Evolutionary conservation across 768 basidiomycete species (phyloP), one percentile per base, ranked within the genome.

Genomic region (Hydnomerulius pinastri): DNA sequence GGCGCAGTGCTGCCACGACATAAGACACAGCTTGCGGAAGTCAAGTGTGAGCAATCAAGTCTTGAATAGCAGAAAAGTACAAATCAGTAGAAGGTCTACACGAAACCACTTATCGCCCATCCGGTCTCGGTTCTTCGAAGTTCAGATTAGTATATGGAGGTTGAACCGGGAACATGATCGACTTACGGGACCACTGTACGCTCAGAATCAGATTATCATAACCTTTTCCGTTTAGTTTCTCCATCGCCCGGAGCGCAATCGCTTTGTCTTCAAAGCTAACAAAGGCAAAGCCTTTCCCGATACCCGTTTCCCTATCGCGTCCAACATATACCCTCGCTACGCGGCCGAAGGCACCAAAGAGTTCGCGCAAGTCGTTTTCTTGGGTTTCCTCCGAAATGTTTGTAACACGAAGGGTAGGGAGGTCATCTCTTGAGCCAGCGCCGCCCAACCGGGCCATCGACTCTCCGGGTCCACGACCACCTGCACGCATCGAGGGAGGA

Each of bases 241-340:
- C 85, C 75, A 97, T 86, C 36, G 97, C 97, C 64, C 76, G 80
- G 71, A 96, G 90, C 17, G 92, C 97, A 46, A 77, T 74, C 10
- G 80, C 75, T 64, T 78, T 77, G 13, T 87, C 86, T 65, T 98
- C 96, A 62, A 97, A 99, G 67, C 88, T 92, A 48, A 99, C 95
- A 60, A 98, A 98, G 13, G 95, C 96, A 67, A 96, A 97, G 42
- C 96, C 96, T 71, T 96, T 97, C 50, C 94, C 94, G 18, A 88
- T 80, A 39, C 95, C 92, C 8, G 96, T 98, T 62, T 97, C 95
- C 46, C 92, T 79, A 67, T 99, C 97, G 38, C 90, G 79, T 21
- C 96, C 97, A 40, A 99, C 90, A 69, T 94, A 98, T 44, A 98
- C 93, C 46, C 97, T 75, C 28, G 84, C 86, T 29, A 95, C 87